Evolutionary conservation across 2,329 filamentous ascomycete genomes (phyloP).

Genomic region (Monilinia aucupariae): DNA sequence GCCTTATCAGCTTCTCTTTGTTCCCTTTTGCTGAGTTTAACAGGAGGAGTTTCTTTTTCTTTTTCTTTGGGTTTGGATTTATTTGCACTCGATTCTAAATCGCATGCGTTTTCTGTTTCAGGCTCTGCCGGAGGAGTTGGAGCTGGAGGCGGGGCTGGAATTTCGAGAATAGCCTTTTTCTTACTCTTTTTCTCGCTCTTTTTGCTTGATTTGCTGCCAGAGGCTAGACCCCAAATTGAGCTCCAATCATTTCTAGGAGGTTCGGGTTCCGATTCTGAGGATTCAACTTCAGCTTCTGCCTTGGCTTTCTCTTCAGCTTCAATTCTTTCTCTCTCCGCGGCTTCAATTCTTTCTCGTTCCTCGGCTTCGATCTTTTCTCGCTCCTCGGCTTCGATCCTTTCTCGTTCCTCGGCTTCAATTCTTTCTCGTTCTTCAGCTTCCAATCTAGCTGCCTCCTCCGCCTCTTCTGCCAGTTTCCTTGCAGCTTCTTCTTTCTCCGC

Average conservation of each 20-base stretch:
- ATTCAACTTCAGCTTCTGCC: conserved; percentile 2
- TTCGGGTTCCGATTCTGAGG: conserved; percentile 17
- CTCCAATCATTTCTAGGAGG: conserved; percentile 14
- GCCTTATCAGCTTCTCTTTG: conserved; percentile 45
- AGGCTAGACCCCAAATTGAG: conserved; percentile 36
- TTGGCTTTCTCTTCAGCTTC: no score
- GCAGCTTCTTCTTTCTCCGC: conserved; percentile 46
- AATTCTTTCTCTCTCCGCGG: not conserved
- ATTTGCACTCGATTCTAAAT: conserved; percentile 32
- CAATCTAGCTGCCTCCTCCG: conserved; percentile 36
- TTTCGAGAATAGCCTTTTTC: conserved; percentile 33
- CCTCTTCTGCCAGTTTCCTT: conserved; percentile 36
- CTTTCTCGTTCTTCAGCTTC: conserved; percentile 30
- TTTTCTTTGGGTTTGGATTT: conserved; percentile 43
- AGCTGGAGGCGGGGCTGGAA: conserved; percentile 44
- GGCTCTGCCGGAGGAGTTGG: conserved; percentile 45
- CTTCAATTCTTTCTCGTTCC: not conserved
- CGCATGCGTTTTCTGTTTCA: conserved; percentile 37
- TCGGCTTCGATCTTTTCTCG: not conserved
- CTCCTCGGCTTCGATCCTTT: conserved; percentile 26
- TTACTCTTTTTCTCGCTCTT: conserved; percentile 37
- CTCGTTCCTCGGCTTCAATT: conserved; percentile 16
- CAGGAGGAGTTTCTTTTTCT: conserved; percentile 36
- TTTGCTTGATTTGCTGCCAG: conserved; percentile 38
- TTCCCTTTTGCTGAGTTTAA: conserved; percentile 47